Conservation (phyloP, 352 stramenopile genomes). For the Phytopythium ostracodes region DNA sequence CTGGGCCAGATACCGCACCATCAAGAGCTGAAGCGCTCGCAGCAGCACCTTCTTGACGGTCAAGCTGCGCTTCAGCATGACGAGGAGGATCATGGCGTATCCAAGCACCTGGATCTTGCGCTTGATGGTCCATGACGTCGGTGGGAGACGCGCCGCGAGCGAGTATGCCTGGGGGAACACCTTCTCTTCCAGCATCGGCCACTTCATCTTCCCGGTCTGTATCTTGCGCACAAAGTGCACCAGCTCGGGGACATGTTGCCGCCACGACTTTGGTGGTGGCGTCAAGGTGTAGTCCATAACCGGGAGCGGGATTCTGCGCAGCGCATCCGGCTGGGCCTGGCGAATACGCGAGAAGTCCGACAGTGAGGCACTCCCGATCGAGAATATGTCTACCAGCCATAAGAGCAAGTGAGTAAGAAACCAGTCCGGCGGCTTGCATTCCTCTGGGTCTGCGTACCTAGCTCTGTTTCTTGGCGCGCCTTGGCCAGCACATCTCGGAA, state of each 20-base stretch:
- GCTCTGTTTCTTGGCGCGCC: conserved; percentile 30
- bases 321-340: conserved; percentile 29
- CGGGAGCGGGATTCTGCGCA: conserved; percentile 50
- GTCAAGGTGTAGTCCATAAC: conserved; percentile 60
- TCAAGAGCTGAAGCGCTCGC: conserved; percentile 47
- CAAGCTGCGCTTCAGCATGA: conserved; percentile 46
- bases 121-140: conserved; percentile 33
- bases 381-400: conserved; percentile 49
- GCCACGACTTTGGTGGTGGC: conserved; percentile 43
- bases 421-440: too few relatives aligned
- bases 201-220: conserved; percentile 51
- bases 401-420: background rate
- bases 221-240: conserved; percentile 46
- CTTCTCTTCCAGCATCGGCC: conserved; percentile 41
- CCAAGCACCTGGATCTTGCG: conserved; percentile 39
- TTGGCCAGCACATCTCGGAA: conserved; percentile 51
- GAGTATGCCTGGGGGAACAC: conserved; percentile 46
- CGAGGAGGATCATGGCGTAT: conserved; percentile 50
- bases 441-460: conserved; percentile 29
- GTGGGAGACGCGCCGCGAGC: conserved; percentile 27
- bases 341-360: conserved; percentile 64
- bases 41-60: conserved; percentile 46
- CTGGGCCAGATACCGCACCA: conserved; percentile 51
- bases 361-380: conserved; percentile 65
- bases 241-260: conserved; percentile 42